Conservation (phyloP, 2,329 filamentous ascomycete species). For the Curvularia sp. region DNA sequence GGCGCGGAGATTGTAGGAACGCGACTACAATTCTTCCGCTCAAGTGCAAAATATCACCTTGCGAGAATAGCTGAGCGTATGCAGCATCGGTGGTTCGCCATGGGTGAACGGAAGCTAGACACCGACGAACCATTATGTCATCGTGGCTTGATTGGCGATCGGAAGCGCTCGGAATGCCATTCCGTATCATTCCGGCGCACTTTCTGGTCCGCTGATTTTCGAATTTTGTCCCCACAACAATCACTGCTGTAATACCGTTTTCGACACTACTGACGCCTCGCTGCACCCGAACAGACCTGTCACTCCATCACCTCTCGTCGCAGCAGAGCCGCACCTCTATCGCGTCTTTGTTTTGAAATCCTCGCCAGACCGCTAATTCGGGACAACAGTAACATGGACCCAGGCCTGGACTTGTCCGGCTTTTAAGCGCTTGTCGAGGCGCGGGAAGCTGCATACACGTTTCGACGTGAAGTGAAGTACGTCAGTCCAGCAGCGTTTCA, state of each 20-base stretch:
- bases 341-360: neutral
- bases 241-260: conserved; percentile 6
- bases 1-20: neutral
- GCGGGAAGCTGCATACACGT: conserved; percentile 19
- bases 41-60: neutral
- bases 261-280: conserved; percentile 6
- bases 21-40: neutral
- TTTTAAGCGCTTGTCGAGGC: conserved; percentile 25
- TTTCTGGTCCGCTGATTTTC: conserved; percentile 10
- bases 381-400: conserved; percentile 27
- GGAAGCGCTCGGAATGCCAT: conserved; percentile 20
- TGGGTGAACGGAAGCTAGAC: conserved; percentile 10
- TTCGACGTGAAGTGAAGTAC: conserved; percentile 20
- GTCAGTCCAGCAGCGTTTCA: conserved; percentile 16
- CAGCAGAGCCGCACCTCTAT: neutral
- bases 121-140: conserved; percentile 22
- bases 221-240: conserved; percentile 15
- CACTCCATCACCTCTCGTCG: neutral
- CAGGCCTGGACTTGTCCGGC: conserved; percentile 20
- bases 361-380: neutral
- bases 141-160: conserved; percentile 17
- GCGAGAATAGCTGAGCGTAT: neutral
- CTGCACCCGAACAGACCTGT: neutral
- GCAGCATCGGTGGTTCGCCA: neutral
- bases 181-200: conserved; percentile 23